These are phyloP conservation scores for Echium plantagineum DNA, from an alignment of 257 asterid species.

Conservation along the genomic window DNA sequence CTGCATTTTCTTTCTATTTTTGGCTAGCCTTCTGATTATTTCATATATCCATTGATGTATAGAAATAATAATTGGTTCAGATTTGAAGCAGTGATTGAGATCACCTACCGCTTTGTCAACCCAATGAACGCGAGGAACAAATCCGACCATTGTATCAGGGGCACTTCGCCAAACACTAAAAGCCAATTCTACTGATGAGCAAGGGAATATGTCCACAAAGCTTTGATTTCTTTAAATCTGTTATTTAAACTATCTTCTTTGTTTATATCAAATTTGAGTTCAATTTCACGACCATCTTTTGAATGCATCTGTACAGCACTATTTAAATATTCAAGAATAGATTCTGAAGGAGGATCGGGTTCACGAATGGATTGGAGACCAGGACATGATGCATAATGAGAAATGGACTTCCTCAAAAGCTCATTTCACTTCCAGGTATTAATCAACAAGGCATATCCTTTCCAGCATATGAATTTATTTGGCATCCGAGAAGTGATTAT, in stretches of 20 bases:
- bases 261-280: constrained; percentile 54
- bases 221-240: constrained; percentile 73
- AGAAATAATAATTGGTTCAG: too few relatives aligned
- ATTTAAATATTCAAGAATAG: constrained; percentile 41
- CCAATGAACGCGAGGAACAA: constrained; percentile 81
- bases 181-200: constrained; percentile 58
- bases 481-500: background rate
- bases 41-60: too few relatives aligned
- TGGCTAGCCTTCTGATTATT: too few relatives aligned
- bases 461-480: constrained; percentile 27
- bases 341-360: constrained; percentile 56
- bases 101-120: constrained; percentile 43
- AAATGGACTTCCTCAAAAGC: constrained; percentile 61
- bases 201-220: constrained; percentile 66
- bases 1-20: too few relatives aligned
- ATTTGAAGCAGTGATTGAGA: background rate
- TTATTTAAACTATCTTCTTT: constrained; percentile 81
- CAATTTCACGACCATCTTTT: constrained; percentile 38
- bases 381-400: constrained; percentile 66
- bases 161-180: constrained; percentile 74
- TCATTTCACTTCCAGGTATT: constrained; percentile 89
- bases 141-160: constrained; percentile 79
- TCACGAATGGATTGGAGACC: constrained; percentile 71
- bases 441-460: constrained; percentile 66
- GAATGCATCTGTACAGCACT: constrained; percentile 30